These are phyloP conservation scores for Neobulgaria alba DNA, from an alignment of 2,329 filamentous ascomycete species.

Conservation along the genomic window DNA sequence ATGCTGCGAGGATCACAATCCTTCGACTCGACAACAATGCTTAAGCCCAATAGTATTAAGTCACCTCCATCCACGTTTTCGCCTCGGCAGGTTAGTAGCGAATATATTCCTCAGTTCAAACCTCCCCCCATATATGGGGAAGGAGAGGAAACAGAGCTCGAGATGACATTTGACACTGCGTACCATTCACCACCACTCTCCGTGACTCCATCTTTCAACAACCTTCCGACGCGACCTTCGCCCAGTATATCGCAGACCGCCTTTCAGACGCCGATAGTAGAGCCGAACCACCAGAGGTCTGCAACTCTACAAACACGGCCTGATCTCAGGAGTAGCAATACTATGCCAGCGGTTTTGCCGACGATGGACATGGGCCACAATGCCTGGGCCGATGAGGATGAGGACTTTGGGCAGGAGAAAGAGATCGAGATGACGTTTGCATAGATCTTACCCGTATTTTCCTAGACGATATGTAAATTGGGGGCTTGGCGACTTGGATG, in stretches of 20 bases:
- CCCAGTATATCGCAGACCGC: neutral
- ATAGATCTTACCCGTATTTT: conserved; percentile 10
- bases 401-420: conserved; percentile 62
- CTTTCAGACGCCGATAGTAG: conserved; percentile 2
- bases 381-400: conserved; percentile 65
- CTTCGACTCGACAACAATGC: conserved; percentile 32
- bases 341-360: conserved; percentile 39
- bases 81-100: conserved; percentile 12
- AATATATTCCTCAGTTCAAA: conserved; percentile 8
- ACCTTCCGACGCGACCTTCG: conserved; percentile 9
- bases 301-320: neutral
- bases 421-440: conserved; percentile 77
- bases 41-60: conserved; percentile 11
- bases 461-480: neutral
- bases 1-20: conserved; percentile 40
- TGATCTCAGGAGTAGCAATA: neutral
- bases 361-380: conserved; percentile 34
- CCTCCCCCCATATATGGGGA: conserved; percentile 11
- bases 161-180: conserved; percentile 65
- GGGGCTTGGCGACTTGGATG: neutral
- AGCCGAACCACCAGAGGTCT: conserved; percentile 35
- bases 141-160: conserved; percentile 37
- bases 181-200: conserved; percentile 28
- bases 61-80: conserved; percentile 9
- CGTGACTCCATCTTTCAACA: conserved; percentile 9